A percentile compares a stretch with the other conserved stretches of the same genome.
phyloP scores from a whole-genome alignment of 805 yeast species.

The Zygotorulaspora florentina region DNA sequence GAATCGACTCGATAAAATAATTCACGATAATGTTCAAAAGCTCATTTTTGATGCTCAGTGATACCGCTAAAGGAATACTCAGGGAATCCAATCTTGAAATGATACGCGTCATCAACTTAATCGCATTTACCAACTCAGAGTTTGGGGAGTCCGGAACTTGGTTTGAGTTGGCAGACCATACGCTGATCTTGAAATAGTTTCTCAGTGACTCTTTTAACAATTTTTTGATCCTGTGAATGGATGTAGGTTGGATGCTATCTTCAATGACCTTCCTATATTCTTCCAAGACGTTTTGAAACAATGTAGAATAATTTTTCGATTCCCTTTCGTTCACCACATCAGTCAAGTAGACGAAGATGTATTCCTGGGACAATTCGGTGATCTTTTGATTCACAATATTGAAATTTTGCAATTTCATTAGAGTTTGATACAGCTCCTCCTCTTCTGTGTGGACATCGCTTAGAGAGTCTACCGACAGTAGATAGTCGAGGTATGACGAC shows the following conservation, averaged over 20 bases:
- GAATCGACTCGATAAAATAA: conserved; percentile 35
- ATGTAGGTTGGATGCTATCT: conserved; percentile 28
- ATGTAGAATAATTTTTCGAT: conserved; percentile 17
- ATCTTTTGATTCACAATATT: conserved; percentile 17
- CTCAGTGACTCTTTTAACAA: conserved; percentile 29
- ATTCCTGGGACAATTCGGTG: conserved; percentile 17
- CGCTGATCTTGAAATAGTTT: conserved; percentile 33
- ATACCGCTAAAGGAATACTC: conserved; percentile 15
- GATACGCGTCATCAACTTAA: conserved; percentile 23
- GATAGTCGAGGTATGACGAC: conserved; percentile 21
- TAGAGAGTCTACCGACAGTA: conserved; percentile 21
- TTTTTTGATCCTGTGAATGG: conserved; percentile 32
- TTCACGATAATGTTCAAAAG: conserved; percentile 29
- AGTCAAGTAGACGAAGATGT: conserved; percentile 22
- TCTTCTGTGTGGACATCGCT: conserved; percentile 22
- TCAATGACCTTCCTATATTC: conserved; percentile 29
- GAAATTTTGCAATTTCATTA: conserved; percentile 22
- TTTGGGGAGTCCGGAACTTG: conserved; percentile 14
- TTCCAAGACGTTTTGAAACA: conserved; percentile 32
- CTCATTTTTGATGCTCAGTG: conserved; percentile 24
- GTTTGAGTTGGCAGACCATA: conserved; percentile 27
- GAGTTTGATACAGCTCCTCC: conserved; percentile 26
- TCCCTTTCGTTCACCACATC: conserved; percentile 24
- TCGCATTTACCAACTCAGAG: conserved; percentile 30
- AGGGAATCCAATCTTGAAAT: conserved; percentile 14